phyloP scores from a whole-genome alignment of 495 filamentous ascomycete species.

The Penicillium ucsense region DNA sequence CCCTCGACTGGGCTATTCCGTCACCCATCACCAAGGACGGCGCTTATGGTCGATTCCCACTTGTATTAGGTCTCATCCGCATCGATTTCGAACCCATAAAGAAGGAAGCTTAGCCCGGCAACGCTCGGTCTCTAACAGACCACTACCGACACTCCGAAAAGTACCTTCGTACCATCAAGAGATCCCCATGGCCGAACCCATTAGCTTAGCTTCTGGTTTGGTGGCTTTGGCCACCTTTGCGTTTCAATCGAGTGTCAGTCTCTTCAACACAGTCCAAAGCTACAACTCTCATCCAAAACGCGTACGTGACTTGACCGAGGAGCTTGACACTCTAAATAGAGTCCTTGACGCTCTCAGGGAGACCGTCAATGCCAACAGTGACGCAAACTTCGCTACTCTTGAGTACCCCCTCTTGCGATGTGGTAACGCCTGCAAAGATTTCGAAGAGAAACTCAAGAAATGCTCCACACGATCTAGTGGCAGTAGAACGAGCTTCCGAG shows the following conservation, averaged over 20 bases:
- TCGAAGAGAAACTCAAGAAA: neutral
- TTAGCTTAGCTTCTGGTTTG: neutral
- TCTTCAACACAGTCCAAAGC: neutral
- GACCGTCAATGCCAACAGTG: neutral
- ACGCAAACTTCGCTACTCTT: neutral
- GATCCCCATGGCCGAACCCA: neutral
- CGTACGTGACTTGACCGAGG: neutral
- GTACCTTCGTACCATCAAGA: too few species aligned
- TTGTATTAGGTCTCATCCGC: too few species aligned
- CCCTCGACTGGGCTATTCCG: too few species aligned
- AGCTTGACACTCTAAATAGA: neutral
- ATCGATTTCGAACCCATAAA: too few species aligned
- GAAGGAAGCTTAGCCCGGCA: too few species aligned
- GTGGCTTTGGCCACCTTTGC: neutral
- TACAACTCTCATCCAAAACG: neutral
- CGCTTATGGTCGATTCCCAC: too few species aligned
- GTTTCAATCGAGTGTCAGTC: neutral
- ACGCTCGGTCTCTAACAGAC: too few species aligned
- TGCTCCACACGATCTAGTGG: neutral
- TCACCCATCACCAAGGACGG: too few species aligned
- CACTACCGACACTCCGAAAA: too few species aligned
- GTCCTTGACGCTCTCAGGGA: neutral
- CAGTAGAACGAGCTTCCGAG: constrained; percentile 12
- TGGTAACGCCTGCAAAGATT: neutral
- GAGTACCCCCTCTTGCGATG: neutral